Conservation (phyloP, 768 basidiomycete species). For the Calocybe gangraenosa region DNA sequence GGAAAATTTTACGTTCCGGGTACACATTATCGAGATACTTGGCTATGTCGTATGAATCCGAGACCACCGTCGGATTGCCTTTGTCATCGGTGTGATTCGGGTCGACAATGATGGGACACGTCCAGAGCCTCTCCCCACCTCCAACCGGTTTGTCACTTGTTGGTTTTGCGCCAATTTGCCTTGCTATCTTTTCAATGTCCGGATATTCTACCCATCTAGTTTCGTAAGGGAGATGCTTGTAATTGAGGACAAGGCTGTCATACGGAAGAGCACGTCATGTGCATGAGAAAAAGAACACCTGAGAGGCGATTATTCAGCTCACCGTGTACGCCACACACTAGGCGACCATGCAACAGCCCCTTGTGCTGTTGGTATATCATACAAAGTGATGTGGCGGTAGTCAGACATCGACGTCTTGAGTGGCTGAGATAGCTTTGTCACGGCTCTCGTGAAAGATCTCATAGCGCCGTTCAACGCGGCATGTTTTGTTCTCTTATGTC, state of each 20-base stretch:
- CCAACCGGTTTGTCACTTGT: constrained; percentile 17
- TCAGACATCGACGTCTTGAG: no score
- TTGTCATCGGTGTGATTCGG: constrained; percentile 9
- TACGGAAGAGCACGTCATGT: not conserved
- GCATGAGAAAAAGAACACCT: not conserved
- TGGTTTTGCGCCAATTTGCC: constrained; percentile 26
- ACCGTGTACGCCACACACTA: constrained; percentile 14
- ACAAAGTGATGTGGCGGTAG: constrained; percentile 4
- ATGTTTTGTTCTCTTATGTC: no score
- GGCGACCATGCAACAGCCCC: constrained; percentile 13
- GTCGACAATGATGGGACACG: constrained; percentile 14
- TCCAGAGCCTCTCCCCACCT: constrained; percentile 9
- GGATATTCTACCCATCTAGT: constrained; percentile 40
- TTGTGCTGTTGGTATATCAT: constrained; percentile 11
- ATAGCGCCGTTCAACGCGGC: no score
- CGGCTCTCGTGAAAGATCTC: no score
- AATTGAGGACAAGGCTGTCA: constrained; percentile 16
- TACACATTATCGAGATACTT: constrained; percentile 15
- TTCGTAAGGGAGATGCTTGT: constrained; percentile 26
- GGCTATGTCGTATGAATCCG: constrained; percentile 15
- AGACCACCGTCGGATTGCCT: constrained; percentile 11
- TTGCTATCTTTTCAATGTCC: constrained; percentile 31
- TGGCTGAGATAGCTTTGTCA: no score
- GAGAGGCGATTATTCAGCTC: not conserved
- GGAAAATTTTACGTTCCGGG: constrained; percentile 16